Evolutionary conservation across 2,329 filamentous ascomycete species (phyloP), one percentile per base, ranked within the genome.

Genomic region (Meredithiella fracta): DNA sequence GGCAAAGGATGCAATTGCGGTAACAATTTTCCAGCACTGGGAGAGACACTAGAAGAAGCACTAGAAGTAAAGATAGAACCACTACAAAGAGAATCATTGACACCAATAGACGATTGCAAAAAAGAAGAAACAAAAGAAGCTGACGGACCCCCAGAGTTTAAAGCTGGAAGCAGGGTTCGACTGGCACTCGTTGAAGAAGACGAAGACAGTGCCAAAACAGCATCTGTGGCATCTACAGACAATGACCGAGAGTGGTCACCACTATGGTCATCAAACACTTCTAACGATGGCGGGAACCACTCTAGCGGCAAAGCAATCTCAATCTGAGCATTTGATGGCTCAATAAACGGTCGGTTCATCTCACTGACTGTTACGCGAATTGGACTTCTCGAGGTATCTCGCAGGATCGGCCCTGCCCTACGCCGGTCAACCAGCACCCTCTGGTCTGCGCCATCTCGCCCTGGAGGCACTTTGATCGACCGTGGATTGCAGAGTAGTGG

Each of bases 301-400:
- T 58, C 40, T 34, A 52, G 53, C 22, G 56, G 53, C 47, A 53
- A 58, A 49, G 52, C 40, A n/a, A 52, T 49, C 50, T 58, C 56
- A 52, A 55, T 55, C 51, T 58, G 37, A 50, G 56, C 56, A 26
- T 55, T 55, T 11, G 40, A 55, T 20, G 56, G 53, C 47, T 58
- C 52, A 52, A 58, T 55, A 31, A 55, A 55, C 26, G 53, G 47
- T n/a, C 42, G 44, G 26, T 47, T 53, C 17, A 20, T 20, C 29
- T 51, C 49, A 29, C 42, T 58, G 25, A 58, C 47, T 52, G 51
- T 58, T 55, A 80, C 71, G 57, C 69, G 72, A 56, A 78, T 75
- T 17, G 79, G 77, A 42, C 78, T 80, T 26, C 73, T 69, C 29
- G 78, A 77, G 15, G 72, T 70, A 53, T 74, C 71, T 59, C 73